These are phyloP conservation scores for Anisogramma anomala DNA, from an alignment of 2,329 filamentous ascomycete genomes.

Conservation along the genomic window DNA sequence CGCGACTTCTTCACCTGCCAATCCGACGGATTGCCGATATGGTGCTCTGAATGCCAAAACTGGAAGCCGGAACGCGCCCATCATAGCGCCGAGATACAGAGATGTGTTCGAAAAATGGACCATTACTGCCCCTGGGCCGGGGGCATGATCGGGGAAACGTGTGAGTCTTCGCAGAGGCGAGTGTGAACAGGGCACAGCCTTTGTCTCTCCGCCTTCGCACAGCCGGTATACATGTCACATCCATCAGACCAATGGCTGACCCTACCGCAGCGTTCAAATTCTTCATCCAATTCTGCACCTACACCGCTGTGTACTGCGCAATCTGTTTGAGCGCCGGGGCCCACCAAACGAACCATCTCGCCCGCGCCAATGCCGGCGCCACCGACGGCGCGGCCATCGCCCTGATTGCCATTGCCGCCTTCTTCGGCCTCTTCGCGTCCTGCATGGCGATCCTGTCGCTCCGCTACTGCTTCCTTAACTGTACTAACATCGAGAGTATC, in stretches of 20 bases:
- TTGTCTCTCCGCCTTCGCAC: background rate
- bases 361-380: conserved; percentile 26
- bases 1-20: conserved; percentile 79
- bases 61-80: conserved; percentile 85
- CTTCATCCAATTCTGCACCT: conserved; percentile 78
- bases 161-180: conserved; percentile 28
- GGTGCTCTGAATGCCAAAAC: conserved; percentile 72
- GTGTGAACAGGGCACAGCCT: background rate
- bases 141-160: conserved; percentile 75
- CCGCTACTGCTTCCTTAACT: conserved; percentile 59
- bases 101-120: conserved; percentile 84
- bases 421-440: conserved; percentile 72
- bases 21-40: conserved; percentile 69
- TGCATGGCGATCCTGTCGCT: conserved; percentile 66
- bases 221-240: background rate
- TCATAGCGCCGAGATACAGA: conserved; percentile 69
- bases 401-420: conserved; percentile 50
- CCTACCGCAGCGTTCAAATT: conserved; percentile 74
- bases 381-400: conserved; percentile 54
- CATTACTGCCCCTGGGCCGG: conserved; percentile 98
- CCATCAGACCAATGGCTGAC: conserved; percentile 5
- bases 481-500: conserved; percentile 76
- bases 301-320: conserved; percentile 55
- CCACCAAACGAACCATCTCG: conserved; percentile 48
- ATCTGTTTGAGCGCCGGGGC: conserved; percentile 53